Percentiles rank a stretch among this genome's conserved stretches.
Evolutionary conservation across 768 basidiomycete genomes (phyloP).

Genomic region (Saitozyma podzolica): DNA sequence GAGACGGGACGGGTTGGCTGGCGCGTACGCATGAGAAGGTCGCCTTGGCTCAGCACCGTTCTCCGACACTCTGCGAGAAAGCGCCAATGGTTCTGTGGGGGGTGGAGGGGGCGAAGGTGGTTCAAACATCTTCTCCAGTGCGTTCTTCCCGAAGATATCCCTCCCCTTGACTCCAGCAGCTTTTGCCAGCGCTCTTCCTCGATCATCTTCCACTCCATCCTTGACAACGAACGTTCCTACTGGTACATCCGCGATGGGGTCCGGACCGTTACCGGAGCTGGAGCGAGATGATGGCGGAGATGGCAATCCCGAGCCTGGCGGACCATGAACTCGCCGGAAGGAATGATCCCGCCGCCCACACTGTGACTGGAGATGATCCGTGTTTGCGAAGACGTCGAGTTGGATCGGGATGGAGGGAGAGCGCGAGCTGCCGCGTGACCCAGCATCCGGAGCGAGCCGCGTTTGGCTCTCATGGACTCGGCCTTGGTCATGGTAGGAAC

Average conservation of each 20-base stretch:
- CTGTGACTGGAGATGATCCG: slow-evolving; percentile 40
- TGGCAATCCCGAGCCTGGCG: slow-evolving; percentile 13
- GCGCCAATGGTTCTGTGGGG: slow-evolving; percentile 6
- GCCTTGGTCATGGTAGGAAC: slow-evolving; percentile 57
- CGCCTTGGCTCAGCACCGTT: slow-evolving; percentile 10
- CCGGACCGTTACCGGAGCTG: slow-evolving; percentile 52
- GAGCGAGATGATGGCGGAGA: slow-evolving; percentile 33
- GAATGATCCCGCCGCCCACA: slow-evolving; percentile 24
- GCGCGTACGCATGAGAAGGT: slow-evolving; percentile 47
- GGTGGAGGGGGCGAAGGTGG: slow-evolving; percentile 74
- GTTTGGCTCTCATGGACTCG: slow-evolving; percentile 34
- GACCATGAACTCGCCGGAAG: slow-evolving; percentile 15
- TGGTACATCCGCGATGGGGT: slow-evolving; percentile 26
- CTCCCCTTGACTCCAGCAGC: slow-evolving; percentile 31
- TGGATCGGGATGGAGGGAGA: slow-evolving; percentile 23
- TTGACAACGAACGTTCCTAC: slow-evolving; percentile 45
- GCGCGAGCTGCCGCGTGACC: slow-evolving; percentile 39
- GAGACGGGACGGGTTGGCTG: slow-evolving; percentile 42
- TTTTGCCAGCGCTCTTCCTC: slow-evolving; percentile 32
- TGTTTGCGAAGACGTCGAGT: background rate
- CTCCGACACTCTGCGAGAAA: background rate
- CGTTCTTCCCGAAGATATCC: slow-evolving; percentile 77
- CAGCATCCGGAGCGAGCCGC: slow-evolving; percentile 38
- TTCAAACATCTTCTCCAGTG: slow-evolving; percentile 88
- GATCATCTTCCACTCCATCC: slow-evolving; percentile 42